Percentiles rank a stretch among this genome's conserved stretches.
Conservation (phyloP, 176 grass and related monocot genomes). For the Aegilops bicornis region DNA sequence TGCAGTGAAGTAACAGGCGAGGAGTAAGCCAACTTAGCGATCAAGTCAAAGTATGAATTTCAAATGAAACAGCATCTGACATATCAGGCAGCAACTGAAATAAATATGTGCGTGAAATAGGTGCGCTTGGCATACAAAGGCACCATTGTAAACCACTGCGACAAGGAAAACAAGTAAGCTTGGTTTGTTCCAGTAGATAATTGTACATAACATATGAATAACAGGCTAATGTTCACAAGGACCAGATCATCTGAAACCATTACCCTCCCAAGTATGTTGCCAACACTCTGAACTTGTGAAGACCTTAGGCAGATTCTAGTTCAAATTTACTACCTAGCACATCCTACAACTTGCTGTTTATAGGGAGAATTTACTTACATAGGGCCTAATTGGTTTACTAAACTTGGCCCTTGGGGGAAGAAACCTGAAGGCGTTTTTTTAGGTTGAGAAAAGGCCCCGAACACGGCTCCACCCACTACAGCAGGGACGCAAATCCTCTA, state of each 20-base stretch:
- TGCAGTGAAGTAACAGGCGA: constrained; percentile 10
- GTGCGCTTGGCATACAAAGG: not conserved
- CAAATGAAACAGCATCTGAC: not conserved
- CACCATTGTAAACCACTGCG: not conserved
- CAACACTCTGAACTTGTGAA: not conserved
- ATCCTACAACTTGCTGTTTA: not conserved
- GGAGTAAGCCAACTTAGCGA: not conserved
- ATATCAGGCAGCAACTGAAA: not conserved
- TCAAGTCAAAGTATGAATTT: not conserved
- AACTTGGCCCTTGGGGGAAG: too few relatives aligned
- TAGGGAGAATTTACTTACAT: not conserved
- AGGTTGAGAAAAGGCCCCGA: too few relatives aligned
- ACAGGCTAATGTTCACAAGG: not conserved
- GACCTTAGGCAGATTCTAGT: not conserved
- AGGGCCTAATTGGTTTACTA: not conserved
- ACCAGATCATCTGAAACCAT: not conserved
- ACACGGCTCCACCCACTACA: too few relatives aligned
- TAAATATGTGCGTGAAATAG: not conserved
- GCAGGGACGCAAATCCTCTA: too few relatives aligned
- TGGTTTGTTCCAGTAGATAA: constrained; percentile 13
- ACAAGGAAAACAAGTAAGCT: not conserved
- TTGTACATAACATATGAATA: not conserved
- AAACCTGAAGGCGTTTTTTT: too few relatives aligned
- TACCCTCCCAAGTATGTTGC: not conserved
- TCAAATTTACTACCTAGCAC: constrained; percentile 5